Evolutionary conservation across 1,284 basidiomycete species (phyloP).

Genomic region (Peniophora sp.): DNA sequence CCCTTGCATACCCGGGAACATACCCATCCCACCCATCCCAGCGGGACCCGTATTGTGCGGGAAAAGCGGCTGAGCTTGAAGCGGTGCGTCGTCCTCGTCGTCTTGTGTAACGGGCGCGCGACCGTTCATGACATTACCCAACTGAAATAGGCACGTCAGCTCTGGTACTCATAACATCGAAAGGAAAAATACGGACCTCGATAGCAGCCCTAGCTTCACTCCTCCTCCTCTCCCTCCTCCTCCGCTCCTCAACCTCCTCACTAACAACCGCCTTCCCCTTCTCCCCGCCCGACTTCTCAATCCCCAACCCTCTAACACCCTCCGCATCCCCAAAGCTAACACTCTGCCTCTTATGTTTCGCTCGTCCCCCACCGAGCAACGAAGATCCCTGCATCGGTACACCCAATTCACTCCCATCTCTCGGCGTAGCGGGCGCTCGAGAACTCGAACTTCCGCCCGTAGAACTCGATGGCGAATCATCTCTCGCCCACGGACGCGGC

Average conservation of each 20-base stretch:
- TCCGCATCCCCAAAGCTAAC: constrained; percentile 28
- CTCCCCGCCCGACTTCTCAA: constrained; percentile 11
- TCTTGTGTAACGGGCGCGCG: constrained; percentile 46
- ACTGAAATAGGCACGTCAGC: constrained; percentile 28
- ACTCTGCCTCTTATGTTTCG: constrained; percentile 11
- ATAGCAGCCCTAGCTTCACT: constrained; percentile 72
- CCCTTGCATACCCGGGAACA: neutral
- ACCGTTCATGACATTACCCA: constrained; percentile 76
- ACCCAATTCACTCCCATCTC: constrained; percentile 65
- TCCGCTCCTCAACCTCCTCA: constrained; percentile 25
- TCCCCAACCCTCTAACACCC: constrained; percentile 52
- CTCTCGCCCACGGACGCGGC: constrained; percentile 28
- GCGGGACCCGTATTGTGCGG: neutral
- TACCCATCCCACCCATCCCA: too few species aligned
- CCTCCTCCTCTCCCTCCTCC: constrained; percentile 59
- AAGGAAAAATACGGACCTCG: constrained; percentile 44
- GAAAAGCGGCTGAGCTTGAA: constrained; percentile 19
- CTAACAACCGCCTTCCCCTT: constrained; percentile 21
- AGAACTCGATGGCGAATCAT: constrained; percentile 69
- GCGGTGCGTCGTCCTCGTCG: constrained; percentile 47
- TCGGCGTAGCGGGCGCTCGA: constrained; percentile 60
- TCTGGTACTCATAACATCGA: constrained; percentile 4
- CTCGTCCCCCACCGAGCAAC: neutral
- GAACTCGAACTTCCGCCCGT: constrained; percentile 74
- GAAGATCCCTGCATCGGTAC: constrained; percentile 10